These are phyloP conservation scores for Epichloe scottii DNA, from an alignment of 2,329 filamentous ascomycete genomes.

Conservation along the genomic window DNA sequence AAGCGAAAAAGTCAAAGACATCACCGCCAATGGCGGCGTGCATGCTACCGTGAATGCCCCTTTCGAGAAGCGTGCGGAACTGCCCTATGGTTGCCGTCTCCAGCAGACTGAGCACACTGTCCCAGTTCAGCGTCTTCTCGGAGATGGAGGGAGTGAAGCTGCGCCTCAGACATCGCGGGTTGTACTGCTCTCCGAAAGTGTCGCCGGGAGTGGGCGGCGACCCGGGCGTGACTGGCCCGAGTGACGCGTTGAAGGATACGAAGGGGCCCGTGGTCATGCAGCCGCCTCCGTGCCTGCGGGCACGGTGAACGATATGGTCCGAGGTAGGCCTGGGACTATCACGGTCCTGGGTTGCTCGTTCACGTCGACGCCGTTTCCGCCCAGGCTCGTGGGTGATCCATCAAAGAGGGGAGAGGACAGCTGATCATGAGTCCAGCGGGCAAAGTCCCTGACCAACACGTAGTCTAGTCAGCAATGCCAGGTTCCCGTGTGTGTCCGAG, in stretches of 20 bases:
- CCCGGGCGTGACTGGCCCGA: constrained; percentile 1
- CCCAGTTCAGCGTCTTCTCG: not conserved
- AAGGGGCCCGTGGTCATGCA: constrained; percentile 3
- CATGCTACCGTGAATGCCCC: not conserved
- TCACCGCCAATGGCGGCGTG: constrained; percentile 4
- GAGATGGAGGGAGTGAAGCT: not conserved
- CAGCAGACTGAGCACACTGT: not conserved
- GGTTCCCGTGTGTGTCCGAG: no score
- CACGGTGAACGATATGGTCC: not conserved
- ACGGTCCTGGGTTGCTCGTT: not conserved
- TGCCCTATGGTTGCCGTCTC: not conserved
- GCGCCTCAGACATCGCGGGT: constrained; percentile 7
- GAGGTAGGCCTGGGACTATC: not conserved
- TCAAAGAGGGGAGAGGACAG: constrained; percentile 3
- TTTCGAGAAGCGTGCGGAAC: constrained; percentile 3
- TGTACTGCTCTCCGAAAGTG: constrained; percentile 1
- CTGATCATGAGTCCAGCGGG: constrained; percentile 2
- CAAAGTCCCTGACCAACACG: not conserved
- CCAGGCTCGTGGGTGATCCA: constrained; percentile 1
- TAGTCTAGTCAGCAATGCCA: no score
- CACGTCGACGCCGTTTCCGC: constrained; percentile 1
- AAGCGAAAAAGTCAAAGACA: constrained; percentile 3
- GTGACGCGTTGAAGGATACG: not conserved
- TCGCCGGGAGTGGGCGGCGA: not conserved
- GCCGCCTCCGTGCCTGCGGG: constrained; percentile 3